These are phyloP conservation scores for Strobilomyces confusus DNA, from an alignment of 768 basidiomycete species.

Conservation along the genomic window DNA sequence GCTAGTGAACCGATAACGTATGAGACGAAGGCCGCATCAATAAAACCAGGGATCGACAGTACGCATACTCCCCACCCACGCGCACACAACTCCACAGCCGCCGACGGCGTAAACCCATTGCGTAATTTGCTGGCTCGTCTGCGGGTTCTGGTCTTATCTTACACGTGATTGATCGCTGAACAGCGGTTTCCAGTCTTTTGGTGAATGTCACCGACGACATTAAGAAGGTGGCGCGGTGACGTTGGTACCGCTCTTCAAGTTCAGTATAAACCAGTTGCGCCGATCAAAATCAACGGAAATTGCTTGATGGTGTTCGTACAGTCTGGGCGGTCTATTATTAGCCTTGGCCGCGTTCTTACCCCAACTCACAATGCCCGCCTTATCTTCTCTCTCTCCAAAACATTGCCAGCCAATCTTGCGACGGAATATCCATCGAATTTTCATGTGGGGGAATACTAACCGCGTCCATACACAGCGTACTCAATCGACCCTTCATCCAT, in stretches of 20 bases:
- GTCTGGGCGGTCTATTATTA: slow-evolving; percentile 7
- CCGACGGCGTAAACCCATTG: neutral
- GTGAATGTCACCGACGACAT: slow-evolving; percentile 3
- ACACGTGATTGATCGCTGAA: neutral
- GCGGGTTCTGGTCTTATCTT: neutral
- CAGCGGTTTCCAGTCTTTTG: neutral
- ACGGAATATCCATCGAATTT: neutral
- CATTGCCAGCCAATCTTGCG: slow-evolving; percentile 1
- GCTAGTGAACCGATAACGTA: slow-evolving; percentile 20
- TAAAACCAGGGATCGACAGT: slow-evolving; percentile 16
- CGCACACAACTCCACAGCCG: neutral
- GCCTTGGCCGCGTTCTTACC: slow-evolving; percentile 5
- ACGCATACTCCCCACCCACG: neutral
- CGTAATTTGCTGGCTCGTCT: slow-evolving; percentile 1
- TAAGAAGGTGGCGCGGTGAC: slow-evolving; percentile 9
- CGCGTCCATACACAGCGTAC: neutral
- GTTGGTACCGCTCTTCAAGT: slow-evolving; percentile 7
- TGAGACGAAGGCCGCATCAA: slow-evolving; percentile 1
- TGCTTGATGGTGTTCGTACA: slow-evolving; percentile 14
- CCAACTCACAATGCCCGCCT: neutral
- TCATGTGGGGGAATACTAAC: too few species aligned
- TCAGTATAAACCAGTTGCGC: slow-evolving; percentile 15
- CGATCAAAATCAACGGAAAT: slow-evolving; percentile 26
- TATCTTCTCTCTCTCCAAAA: neutral
- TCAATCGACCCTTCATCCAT: neutral